phyloP scores from a whole-genome alignment of 306 rosid species.

The Psophocarpus tetragonolobus region DNA sequence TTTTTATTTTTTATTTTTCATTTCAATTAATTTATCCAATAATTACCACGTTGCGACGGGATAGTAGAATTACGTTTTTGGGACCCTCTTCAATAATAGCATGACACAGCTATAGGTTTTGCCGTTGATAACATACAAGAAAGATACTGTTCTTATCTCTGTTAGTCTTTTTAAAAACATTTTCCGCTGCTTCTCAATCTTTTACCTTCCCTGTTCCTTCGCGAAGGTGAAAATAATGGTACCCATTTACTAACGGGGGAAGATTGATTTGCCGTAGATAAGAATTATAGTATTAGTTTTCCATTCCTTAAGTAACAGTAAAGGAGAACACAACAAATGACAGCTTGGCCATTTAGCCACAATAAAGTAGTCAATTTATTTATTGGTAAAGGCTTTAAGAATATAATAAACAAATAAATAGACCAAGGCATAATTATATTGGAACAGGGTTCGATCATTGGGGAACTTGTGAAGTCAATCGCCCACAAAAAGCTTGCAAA shows the following conservation, averaged over 20 bases:
- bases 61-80: conserved; percentile 16
- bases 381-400: not conserved
- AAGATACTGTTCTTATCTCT: not conserved
- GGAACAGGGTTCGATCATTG: conserved; percentile 31
- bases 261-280: not conserved
- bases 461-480: conserved; percentile 48
- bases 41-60: conserved; percentile 26
- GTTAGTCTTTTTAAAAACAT: not conserved
- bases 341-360: not conserved
- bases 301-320: not conserved
- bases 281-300: conserved; percentile 1
- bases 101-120: not conserved
- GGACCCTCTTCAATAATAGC: conserved; percentile 46
- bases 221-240: conserved; percentile 1
- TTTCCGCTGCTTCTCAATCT: not conserved
- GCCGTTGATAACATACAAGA: not conserved
- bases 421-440: conserved; percentile 25
- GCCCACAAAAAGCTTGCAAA: not conserved
- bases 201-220: conserved; percentile 11
- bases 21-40: conserved; percentile 16
- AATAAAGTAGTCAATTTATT: conserved; percentile 17
- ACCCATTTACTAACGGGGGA: not conserved
- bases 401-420: not conserved
- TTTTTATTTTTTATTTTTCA: not conserved
- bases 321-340: conserved; percentile 30